Percentiles rank a stretch among this genome's conserved stretches.
phyloP scores from a whole-genome alignment of 2,329 filamentous ascomycete genomes.

The Aureobasidium subglaciale region DNA sequence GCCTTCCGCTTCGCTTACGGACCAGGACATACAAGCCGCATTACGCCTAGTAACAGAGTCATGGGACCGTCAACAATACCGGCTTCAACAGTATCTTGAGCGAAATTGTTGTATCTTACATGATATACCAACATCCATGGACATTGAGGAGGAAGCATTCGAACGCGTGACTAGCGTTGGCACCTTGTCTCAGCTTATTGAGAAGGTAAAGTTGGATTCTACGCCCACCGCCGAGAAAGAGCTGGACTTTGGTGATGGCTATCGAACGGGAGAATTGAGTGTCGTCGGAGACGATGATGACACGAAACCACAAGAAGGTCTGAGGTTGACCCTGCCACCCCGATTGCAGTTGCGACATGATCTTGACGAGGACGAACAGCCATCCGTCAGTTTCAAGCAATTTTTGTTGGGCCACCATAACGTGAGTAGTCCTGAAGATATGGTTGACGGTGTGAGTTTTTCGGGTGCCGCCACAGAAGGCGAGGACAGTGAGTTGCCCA shows the following conservation, averaged over 20 bases:
- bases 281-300: background rate
- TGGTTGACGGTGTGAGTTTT: background rate
- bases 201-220: conserved; percentile 39
- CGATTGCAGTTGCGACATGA: conserved; percentile 2
- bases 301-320: background rate
- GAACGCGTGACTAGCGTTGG: conserved; percentile 36
- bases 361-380: background rate
- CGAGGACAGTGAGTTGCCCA: conserved; percentile 1
- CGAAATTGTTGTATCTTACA: conserved; percentile 41
- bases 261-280: background rate
- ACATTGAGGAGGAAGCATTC: conserved; percentile 41
- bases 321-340: background rate
- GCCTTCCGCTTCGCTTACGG: conserved; percentile 29
- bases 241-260: conserved; percentile 25
- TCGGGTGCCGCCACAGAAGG: background rate
- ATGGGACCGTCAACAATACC: conserved; percentile 43
- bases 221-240: conserved; percentile 38
- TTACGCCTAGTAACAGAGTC: conserved; percentile 42
- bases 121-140: conserved; percentile 36
- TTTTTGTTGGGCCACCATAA: conserved; percentile 5
- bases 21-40: conserved; percentile 45
- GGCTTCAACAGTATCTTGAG: conserved; percentile 40
- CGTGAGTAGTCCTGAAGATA: conserved; percentile 13
- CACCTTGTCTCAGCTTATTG: conserved; percentile 35
- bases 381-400: conserved; percentile 12